These are phyloP conservation scores for Cynanchum wilfordii DNA, from an alignment of 257 asterid species.

Conservation along the genomic window DNA sequence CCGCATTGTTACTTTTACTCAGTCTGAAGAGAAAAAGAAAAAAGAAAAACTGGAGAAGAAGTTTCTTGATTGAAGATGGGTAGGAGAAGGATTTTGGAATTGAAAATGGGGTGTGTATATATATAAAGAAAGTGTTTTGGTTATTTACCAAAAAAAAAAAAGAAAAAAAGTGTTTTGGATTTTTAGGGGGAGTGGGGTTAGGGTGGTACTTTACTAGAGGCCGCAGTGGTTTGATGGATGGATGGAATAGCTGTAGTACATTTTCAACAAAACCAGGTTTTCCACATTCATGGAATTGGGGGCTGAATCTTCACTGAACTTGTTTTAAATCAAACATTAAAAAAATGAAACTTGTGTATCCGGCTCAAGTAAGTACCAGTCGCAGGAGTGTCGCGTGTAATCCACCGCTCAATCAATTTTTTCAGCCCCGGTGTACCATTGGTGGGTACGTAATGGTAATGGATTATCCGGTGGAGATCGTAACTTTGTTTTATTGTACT, in stretches of 20 bases:
- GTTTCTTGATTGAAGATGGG: not conserved
- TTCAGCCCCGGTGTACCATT: not conserved
- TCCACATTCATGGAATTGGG: constrained; percentile 67
- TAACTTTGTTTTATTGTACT: no score
- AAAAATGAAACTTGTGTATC: constrained; percentile 1
- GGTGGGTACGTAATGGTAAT: not conserved
- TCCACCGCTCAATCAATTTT: constrained; percentile 23
- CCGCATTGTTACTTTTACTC: constrained; percentile 33
- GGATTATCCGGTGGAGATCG: no score
- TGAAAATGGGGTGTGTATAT: not conserved
- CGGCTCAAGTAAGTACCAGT: not conserved
- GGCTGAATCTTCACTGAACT: constrained; percentile 28
- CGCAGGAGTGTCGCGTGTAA: constrained; percentile 31
- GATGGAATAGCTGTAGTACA: constrained; percentile 13
- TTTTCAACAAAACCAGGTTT: constrained; percentile 22
- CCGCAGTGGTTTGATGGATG: constrained; percentile 36
- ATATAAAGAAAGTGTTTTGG: not conserved
- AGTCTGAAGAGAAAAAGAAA: not conserved
- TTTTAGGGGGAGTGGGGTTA: not conserved
- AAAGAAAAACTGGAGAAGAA: not conserved
- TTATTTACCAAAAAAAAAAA: no score
- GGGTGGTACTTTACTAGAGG: constrained; percentile 11
- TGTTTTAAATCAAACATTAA: constrained; percentile 8
- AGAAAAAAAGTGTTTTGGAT: not conserved
- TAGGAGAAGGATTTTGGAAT: not conserved